A percentile compares a stretch with the other conserved stretches of the same genome.
These are phyloP conservation scores for Starmerella apicola DNA, from an alignment of 805 yeast genomes.

Conservation along the genomic window DNA sequence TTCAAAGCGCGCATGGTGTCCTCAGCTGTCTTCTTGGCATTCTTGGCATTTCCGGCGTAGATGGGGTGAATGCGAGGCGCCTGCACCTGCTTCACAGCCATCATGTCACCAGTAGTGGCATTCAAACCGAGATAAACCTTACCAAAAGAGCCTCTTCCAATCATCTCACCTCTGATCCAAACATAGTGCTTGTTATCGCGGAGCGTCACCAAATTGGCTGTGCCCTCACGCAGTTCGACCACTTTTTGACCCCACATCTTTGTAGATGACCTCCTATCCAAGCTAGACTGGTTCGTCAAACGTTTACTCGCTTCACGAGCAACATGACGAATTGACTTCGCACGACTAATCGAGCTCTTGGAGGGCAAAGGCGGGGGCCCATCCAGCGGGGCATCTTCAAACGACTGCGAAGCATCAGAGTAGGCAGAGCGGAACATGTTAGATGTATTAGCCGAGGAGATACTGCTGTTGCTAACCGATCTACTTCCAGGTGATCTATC, in stretches of 20 bases:
- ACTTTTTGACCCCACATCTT: constrained; percentile 97
- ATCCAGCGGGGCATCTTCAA: not conserved
- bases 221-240: constrained; percentile 58
- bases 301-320: constrained; percentile 73
- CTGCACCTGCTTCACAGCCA: constrained; percentile 89
- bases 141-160: constrained; percentile 95
- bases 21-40: constrained; percentile 21
- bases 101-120: constrained; percentile 95
- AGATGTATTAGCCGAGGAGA: too few relatives aligned
- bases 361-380: not conserved
- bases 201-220: constrained; percentile 44
- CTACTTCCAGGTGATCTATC: too few relatives aligned
- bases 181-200: constrained; percentile 68
- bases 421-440: too few relatives aligned
- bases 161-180: constrained; percentile 95
- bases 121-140: constrained; percentile 83
- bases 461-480: too few relatives aligned
- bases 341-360: constrained; percentile 37
- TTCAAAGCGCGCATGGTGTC: constrained; percentile 71
- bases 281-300: constrained; percentile 26
- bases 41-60: constrained; percentile 15
- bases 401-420: not conserved
- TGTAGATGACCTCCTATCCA: constrained; percentile 67
- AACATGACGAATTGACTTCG: constrained; percentile 85
- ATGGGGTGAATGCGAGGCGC: constrained; percentile 23